phyloP scores from a whole-genome alignment of 2,329 filamentous ascomycete species.

The Aspergillus vadensis region DNA sequence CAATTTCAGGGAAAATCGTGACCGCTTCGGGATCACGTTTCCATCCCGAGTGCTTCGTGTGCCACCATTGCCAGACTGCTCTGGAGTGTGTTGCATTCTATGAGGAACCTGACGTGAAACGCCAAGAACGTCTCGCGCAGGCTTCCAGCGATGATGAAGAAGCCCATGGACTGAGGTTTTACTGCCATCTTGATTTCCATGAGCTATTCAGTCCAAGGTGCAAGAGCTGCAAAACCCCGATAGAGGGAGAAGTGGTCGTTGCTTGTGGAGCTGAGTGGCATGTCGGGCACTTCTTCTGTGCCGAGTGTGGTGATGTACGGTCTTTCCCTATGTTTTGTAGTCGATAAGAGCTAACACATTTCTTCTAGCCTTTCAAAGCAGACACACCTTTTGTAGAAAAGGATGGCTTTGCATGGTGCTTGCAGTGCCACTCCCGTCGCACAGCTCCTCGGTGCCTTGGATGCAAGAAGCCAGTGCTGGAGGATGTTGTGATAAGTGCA shows the following conservation, averaged over 20 bases:
- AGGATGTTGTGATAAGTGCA: slow-evolving; percentile 86
- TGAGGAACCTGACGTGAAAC: slow-evolving; percentile 76
- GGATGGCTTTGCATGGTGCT: slow-evolving; percentile 96
- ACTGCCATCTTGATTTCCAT: slow-evolving; percentile 98
- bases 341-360: slow-evolving; percentile 17
- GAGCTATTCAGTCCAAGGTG: slow-evolving; percentile 90
- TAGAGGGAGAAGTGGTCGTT: slow-evolving; percentile 90
- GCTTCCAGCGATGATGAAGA: slow-evolving; percentile 64
- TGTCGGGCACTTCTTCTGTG: slow-evolving; percentile 97
- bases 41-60: slow-evolving; percentile 90
- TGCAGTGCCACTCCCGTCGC: slow-evolving; percentile 86
- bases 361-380: slow-evolving; percentile 57
- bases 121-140: slow-evolving; percentile 69
- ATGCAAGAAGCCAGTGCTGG: slow-evolving; percentile 81
- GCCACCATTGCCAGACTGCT: slow-evolving; percentile 80
- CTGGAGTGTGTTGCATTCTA: slow-evolving; percentile 97
- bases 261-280: slow-evolving; percentile 97
- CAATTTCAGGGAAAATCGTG: slow-evolving; percentile 89
- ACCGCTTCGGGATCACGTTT: slow-evolving; percentile 80
- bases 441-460: slow-evolving; percentile 87
- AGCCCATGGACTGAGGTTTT: slow-evolving; percentile 74
- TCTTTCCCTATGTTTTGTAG: not conserved
- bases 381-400: slow-evolving; percentile 88
- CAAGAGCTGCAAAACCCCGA: slow-evolving; percentile 94
- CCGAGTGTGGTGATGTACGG: slow-evolving; percentile 82